Evolutionary conservation across 2,329 filamentous ascomycete genomes (phyloP).

Genomic region (Aspergillus sclerotialis): DNA sequence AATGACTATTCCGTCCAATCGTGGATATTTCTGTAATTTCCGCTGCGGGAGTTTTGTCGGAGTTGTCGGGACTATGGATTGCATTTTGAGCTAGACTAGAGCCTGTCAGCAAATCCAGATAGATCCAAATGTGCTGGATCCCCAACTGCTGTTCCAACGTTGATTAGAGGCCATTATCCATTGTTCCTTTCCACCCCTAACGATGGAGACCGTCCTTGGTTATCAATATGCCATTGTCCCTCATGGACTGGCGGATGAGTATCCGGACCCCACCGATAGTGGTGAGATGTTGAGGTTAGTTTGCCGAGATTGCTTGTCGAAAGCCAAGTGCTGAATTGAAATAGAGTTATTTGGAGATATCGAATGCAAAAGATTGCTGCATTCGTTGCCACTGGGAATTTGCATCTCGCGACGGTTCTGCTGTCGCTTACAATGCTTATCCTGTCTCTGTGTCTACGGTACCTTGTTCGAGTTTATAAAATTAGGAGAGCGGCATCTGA

Average conservation of each 20-base stretch:
- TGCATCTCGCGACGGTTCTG: conserved; percentile 15
- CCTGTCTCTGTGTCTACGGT: conserved; percentile 6
- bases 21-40: too few species aligned
- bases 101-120: too few species aligned
- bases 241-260: not conserved
- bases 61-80: too few species aligned
- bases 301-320: not conserved
- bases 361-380: conserved; percentile 14
- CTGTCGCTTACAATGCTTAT: conserved; percentile 14
- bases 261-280: not conserved
- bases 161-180: too few species aligned
- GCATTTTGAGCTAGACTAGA: too few species aligned
- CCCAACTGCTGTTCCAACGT: too few species aligned
- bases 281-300: not conserved
- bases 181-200: too few species aligned
- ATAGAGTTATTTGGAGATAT: conserved; percentile 15
- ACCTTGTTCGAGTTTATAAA: conserved; percentile 5
- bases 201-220: too few species aligned
- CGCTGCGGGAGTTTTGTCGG: too few species aligned
- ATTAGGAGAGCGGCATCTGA: conserved; percentile 4
- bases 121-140: too few species aligned
- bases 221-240: not conserved
- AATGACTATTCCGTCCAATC: too few species aligned
- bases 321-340: not conserved
- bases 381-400: conserved; percentile 17